Base-by-base conservation (phyloP, 768 basidiomycete species). In the Termitomyces sp. region DNA sequence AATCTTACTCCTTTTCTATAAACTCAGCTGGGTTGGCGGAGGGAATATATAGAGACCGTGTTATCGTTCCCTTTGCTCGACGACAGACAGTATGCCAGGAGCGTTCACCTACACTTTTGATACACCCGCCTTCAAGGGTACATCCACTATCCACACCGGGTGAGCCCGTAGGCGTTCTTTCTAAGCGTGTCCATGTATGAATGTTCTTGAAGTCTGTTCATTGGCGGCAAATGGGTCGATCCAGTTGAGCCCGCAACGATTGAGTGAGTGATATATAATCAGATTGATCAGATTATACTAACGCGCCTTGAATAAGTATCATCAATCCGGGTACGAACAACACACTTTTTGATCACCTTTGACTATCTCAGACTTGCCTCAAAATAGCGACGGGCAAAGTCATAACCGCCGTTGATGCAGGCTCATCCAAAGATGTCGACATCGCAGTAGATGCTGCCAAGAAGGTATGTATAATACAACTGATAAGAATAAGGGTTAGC, bases 401-500 rank as follows among this genome's bases (percentile, higher is more conserved):
- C 22, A 74, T 82, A 63, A 77, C 80, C 9, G 50, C 73, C 15
- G 67, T 88, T 57, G 66, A 78, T 4, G 81, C 77, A 61, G 85
- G 76, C 36, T 80, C 80, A 16, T 40, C 71, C 9, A 78, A 80
- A 59, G 91, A 90, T 62, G 79, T 90, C 52, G 83, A 91, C 64
- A 63, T 64, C 33, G 88, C 86, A 3, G 87, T 88, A 56, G 63
- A 71, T 3, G 80, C 74, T 41, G 86, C 85, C 1, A 78, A 78
- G 54, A 77, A 76, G 64, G 84, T 64, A 44, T 42, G 52, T 3
- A 4, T 29, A 29, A 9, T 4, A 29, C 9, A 53, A 22, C 7
- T 33, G 5, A 0, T n/a, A 7, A 13, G 31, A 20, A 18, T 3
- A 16, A 27, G 40, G 4, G 7, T 27, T 9, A 25, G 32, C 18